Evolutionary conservation across 2,329 filamentous ascomycete genomes (phyloP), one percentile per base, ranked within the genome.

Genomic region (Talaromyces sp.): DNA sequence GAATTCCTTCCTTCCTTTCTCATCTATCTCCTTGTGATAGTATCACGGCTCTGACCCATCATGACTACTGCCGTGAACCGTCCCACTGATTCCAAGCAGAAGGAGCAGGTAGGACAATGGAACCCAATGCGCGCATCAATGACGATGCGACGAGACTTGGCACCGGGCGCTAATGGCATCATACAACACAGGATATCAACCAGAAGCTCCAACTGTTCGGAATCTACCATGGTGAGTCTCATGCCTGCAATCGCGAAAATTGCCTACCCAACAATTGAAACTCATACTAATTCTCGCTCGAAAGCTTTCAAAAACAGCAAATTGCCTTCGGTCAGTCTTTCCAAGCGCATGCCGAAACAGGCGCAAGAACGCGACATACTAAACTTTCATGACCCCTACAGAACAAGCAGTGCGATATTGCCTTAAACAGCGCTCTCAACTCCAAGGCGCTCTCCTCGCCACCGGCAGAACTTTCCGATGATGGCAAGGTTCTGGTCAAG

Each of bases 381-480:
- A 41, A 63, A 42, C 29, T 24, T 17, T 20, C 19, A 14, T 20
- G 5, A 19, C 11, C 39, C 3, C 33, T 19, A 54, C 66, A 91
- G 88, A 97, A 97, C 75, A 90, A 93, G 66, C 92, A 97, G 79
- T 95, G 97, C 72, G 94, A 97, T 77, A 82, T 97, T 44, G 92
- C 94, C 24, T 77, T 99, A 70, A 97, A 95, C 82, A 94, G 89
- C 70, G 88, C 91, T 64, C 81, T 97, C 46, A 80, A 81, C 30
- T 92, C 88, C 61, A 86, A 83, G 69, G 79, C 85, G 8, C 78
- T 97, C 22, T 75, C 84, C 3, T 84, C 77, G 20, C 91, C 92
- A 5, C 88, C 90, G 1, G 77, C 82, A 55, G 87, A 88, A 70
- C 86, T 99, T 5, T 97, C 93, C 0, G 61, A 80, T 1, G 94